These are phyloP conservation scores for Bruguiera hainesii DNA, from an alignment of 441 rosid genomes.

Conservation along the genomic window DNA sequence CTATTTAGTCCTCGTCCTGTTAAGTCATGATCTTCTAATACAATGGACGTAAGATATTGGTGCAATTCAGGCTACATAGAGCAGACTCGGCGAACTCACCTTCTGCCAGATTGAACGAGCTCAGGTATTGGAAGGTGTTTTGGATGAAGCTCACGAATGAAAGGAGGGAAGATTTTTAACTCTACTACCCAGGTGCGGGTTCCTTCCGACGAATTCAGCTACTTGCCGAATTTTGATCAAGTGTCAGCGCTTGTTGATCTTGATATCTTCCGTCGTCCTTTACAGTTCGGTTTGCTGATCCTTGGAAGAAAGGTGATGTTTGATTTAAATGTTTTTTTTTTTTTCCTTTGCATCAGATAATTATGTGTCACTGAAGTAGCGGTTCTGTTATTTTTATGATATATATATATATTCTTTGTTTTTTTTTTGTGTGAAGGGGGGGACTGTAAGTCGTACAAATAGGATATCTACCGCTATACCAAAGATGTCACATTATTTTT, in stretches of 20 bases:
- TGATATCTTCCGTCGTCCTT: conserved; percentile 38
- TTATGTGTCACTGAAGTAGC: too few relatives aligned
- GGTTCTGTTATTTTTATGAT: too few relatives aligned
- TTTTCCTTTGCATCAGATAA: too few relatives aligned
- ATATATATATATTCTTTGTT: too few relatives aligned
- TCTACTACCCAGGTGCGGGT: conserved; percentile 14
- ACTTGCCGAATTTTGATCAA: conserved; percentile 45
- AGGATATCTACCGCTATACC: too few relatives aligned
- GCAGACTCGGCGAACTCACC: conserved; percentile 7
- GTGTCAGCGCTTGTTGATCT: conserved; percentile 40
- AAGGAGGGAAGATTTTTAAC: conserved; percentile 27
- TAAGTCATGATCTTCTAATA: not conserved
- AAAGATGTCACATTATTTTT: too few relatives aligned
- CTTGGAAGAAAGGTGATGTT: conserved; percentile 10
- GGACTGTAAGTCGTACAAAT: too few relatives aligned
- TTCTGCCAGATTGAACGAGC: conserved; percentile 18
- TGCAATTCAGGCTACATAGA: conserved; percentile 21
- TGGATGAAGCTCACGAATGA: conserved; percentile 38
- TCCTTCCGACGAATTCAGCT: conserved; percentile 28
- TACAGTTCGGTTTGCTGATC: conserved; percentile 39
- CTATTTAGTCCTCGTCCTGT: not conserved
- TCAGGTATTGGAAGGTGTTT: conserved; percentile 25
- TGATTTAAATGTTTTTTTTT: conserved; percentile 7
- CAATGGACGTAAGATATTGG: conserved; percentile 34
- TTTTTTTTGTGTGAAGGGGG: too few relatives aligned